phyloP scores from a whole-genome alignment of 306 rosid species.

The Pyrus bretschneideri region DNA sequence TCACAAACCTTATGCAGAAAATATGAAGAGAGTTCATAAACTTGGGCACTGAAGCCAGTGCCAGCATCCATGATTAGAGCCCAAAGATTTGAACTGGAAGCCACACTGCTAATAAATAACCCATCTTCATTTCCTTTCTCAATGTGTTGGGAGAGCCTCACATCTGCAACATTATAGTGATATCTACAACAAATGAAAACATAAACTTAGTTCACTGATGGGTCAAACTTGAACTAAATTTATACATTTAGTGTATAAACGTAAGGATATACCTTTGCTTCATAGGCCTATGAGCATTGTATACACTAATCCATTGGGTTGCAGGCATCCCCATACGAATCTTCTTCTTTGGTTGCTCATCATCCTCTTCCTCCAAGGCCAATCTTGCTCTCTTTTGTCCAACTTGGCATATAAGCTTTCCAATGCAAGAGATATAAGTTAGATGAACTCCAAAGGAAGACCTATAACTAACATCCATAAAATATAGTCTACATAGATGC shows the following conservation, averaged over 20 bases:
- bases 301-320: constrained; percentile 79
- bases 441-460: constrained; percentile 8
- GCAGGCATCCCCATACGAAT: constrained; percentile 81
- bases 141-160: constrained; percentile 80
- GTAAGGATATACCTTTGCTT: constrained; percentile 63
- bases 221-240: neutral
- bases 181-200: constrained; percentile 44
- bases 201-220: neutral
- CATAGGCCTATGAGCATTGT: constrained; percentile 80
- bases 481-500: neutral
- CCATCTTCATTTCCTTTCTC: constrained; percentile 89
- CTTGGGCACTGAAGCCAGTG: constrained; percentile 78
- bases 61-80: constrained; percentile 96
- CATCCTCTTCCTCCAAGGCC: constrained; percentile 71
- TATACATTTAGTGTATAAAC: neutral
- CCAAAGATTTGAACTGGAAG: constrained; percentile 76
- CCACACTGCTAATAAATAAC: constrained; percentile 67
- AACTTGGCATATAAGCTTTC: constrained; percentile 63
- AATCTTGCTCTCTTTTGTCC: constrained; percentile 84
- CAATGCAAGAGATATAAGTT: constrained; percentile 10
- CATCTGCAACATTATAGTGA: constrained; percentile 79
- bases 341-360: constrained; percentile 81
- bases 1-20: constrained; percentile 75
- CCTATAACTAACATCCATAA: neutral
- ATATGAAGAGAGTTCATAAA: constrained; percentile 59